These are phyloP conservation scores for Pisolithus sp. DNA, from an alignment of 768 basidiomycete genomes.

Conservation along the genomic window DNA sequence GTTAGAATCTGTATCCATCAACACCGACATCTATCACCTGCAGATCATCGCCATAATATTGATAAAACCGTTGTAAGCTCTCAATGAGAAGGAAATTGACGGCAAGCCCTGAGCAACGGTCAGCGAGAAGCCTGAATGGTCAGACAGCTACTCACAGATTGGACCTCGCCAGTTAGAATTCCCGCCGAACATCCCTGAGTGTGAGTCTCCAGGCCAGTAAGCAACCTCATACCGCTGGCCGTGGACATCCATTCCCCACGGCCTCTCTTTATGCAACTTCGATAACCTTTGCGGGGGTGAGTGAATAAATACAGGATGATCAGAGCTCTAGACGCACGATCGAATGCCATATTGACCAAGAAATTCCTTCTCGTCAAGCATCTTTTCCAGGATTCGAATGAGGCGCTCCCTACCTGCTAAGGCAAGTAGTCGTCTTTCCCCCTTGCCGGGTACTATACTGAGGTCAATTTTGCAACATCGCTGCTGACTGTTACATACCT, in stretches of 20 bases:
- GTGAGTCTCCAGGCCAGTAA: conserved; percentile 98
- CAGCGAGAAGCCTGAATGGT: background rate
- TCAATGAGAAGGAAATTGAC: conserved; percentile 96
- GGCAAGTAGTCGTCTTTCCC: conserved; percentile 82
- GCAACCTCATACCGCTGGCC: conserved; percentile 87
- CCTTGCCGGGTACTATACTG: conserved; percentile 53
- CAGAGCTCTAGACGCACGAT: conserved; percentile 55
- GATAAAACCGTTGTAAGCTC: conserved; percentile 93
- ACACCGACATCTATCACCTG: conserved; percentile 35
- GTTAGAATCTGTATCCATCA: background rate
- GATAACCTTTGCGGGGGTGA: conserved; percentile 53
- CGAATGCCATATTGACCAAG: conserved; percentile 92
- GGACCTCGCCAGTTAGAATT: conserved; percentile 98
- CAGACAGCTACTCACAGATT: conserved; percentile 48
- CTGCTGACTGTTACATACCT: conserved; percentile 35
- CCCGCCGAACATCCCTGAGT: conserved; percentile 97
- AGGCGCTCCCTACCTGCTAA: conserved; percentile 89
- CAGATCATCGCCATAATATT: conserved; percentile 91
- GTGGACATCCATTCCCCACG: conserved; percentile 93
- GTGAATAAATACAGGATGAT: conserved; percentile 6
- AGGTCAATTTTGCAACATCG: background rate
- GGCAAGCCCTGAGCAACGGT: conserved; percentile 66
- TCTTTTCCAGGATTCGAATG: conserved; percentile 83
- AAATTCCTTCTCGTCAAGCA: conserved; percentile 97
- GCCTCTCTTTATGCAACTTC: conserved; percentile 81